Evolutionary conservation across 2,329 filamentous ascomycete genomes (phyloP).

Genomic region (Xylaria multiplex): DNA sequence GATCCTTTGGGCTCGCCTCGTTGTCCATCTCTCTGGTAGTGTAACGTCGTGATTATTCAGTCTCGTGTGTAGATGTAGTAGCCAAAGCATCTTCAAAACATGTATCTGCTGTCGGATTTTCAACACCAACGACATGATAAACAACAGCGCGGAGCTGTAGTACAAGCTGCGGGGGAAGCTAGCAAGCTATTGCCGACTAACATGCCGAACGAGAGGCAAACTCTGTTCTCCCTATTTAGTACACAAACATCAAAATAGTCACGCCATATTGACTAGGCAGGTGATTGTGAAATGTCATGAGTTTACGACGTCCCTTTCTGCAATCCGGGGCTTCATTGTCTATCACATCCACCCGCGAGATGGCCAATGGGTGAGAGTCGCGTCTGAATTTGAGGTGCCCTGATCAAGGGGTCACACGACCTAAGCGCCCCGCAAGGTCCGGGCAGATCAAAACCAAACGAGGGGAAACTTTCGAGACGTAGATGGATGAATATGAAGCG

Average conservation of each 20-base stretch:
- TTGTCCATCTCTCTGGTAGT: not conserved
- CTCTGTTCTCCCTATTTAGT: not conserved
- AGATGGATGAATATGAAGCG: slow-evolving; percentile 30
- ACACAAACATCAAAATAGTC: not conserved
- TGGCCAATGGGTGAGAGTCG: slow-evolving; percentile 40
- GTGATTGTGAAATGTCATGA: not conserved
- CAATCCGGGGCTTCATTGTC: not conserved
- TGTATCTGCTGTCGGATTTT: not conserved
- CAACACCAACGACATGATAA: too few relatives aligned
- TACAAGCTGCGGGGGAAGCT: slow-evolving; percentile 4
- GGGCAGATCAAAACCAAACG: slow-evolving; percentile 41
- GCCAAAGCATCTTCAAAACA: not conserved
- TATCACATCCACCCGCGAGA: slow-evolving; percentile 10
- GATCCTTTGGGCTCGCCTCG: not conserved
- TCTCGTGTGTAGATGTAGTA: not conserved
- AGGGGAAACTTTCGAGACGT: slow-evolving; percentile 30
- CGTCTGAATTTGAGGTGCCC: slow-evolving; percentile 35
- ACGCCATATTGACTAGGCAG: not conserved
- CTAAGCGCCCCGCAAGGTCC: slow-evolving; percentile 40
- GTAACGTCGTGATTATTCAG: not conserved
- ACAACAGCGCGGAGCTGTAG: not conserved
- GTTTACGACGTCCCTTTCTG: not conserved
- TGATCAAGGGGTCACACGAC: slow-evolving; percentile 46
- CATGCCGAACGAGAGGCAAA: not conserved
- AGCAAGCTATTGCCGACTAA: not conserved